Conservation (phyloP, 2,329 filamentous ascomycete genomes). For the Elsinoe necatrix region DNA sequence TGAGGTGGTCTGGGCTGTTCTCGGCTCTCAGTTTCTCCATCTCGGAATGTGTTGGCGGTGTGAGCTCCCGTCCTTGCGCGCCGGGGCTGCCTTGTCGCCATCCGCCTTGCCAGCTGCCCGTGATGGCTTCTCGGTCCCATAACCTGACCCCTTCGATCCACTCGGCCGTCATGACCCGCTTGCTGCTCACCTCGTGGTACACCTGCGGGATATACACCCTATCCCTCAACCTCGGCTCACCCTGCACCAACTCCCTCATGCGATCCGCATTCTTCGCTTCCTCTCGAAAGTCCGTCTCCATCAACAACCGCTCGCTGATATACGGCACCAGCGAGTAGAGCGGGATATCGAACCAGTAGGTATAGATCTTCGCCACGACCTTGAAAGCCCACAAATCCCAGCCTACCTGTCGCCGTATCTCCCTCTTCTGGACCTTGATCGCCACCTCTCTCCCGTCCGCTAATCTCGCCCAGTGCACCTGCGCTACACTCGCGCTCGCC, state of each 20-base stretch:
- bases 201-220: slow-evolving; percentile 84
- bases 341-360: slow-evolving; percentile 84
- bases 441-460: slow-evolving; percentile 84
- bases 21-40: slow-evolving; percentile 21
- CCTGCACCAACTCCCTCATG: slow-evolving; percentile 69
- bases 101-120: slow-evolving; percentile 67
- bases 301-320: slow-evolving; percentile 79
- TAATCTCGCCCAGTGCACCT: slow-evolving; percentile 89
- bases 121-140: slow-evolving; percentile 83
- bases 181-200: slow-evolving; percentile 73
- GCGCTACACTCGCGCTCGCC: slow-evolving; percentile 84
- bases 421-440: slow-evolving; percentile 91
- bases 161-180: slow-evolving; percentile 82
- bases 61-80: slow-evolving; percentile 58
- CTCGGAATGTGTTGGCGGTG: slow-evolving; percentile 34
- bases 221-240: slow-evolving; percentile 65
- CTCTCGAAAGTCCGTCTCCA: slow-evolving; percentile 91
- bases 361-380: slow-evolving; percentile 75
- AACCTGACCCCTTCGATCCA: slow-evolving; percentile 94
- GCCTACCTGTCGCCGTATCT: slow-evolving; percentile 81
- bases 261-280: slow-evolving; percentile 81
- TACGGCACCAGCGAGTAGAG: slow-evolving; percentile 86
- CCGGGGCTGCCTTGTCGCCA: slow-evolving; percentile 70
- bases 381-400: slow-evolving; percentile 97
- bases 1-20: slow-evolving; percentile 51